phyloP scores from a whole-genome alignment of 176 grass and related monocot genomes.

The Oryza australiensis region DNA sequence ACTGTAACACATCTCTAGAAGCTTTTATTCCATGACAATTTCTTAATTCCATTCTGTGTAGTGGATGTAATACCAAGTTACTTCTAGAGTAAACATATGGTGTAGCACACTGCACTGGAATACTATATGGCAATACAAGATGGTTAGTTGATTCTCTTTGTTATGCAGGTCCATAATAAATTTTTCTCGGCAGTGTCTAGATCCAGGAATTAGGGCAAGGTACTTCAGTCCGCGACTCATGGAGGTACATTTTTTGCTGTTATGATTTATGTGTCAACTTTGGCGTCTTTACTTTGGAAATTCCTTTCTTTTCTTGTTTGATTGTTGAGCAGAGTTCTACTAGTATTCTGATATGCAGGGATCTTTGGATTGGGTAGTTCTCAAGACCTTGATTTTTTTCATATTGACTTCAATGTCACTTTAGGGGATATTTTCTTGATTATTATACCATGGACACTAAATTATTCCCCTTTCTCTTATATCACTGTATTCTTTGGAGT shows the following conservation, averaged over 20 bases:
- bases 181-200: slow-evolving; percentile 87
- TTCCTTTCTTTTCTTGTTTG: not conserved
- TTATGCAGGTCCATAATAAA: slow-evolving; percentile 79
- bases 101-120: not conserved
- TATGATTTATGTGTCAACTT: slow-evolving; percentile 21
- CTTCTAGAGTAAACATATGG: slow-evolving; percentile 17
- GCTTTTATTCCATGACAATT: not conserved
- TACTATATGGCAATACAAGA: slow-evolving; percentile 9
- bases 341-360: slow-evolving; percentile 1
- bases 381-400: not conserved
- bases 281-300: slow-evolving; percentile 1
- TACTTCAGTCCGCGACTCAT: slow-evolving; percentile 96
- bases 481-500: not conserved
- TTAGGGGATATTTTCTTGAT: not conserved
- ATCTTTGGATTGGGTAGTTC: slow-evolving; percentile 6
- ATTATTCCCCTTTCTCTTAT: not conserved
- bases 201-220: slow-evolving; percentile 73
- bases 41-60: not conserved
- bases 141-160: slow-evolving; percentile 32
- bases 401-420: not conserved
- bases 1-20: not conserved
- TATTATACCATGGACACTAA: not conserved
- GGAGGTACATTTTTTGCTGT: slow-evolving; percentile 63
- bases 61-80: not conserved
- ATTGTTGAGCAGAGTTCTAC: slow-evolving; percentile 10